Evolutionary conservation across 495 filamentous ascomycete species (phyloP).

Genomic region (Xylaria longipes): DNA sequence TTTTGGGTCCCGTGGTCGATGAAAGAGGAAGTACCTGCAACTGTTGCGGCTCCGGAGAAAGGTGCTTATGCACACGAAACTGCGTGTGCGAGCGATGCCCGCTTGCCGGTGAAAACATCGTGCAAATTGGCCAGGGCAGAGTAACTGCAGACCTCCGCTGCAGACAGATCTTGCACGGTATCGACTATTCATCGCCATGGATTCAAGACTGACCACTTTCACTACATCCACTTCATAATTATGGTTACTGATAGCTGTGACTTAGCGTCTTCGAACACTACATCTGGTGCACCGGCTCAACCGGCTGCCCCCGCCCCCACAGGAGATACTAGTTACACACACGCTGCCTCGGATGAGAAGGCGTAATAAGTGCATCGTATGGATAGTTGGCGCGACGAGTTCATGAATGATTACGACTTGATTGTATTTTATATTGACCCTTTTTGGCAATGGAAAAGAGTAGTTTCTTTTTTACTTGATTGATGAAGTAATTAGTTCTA

Average conservation of each 20-base stretch:
- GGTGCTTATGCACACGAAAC: background rate
- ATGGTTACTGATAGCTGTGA: background rate
- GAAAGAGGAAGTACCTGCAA: background rate
- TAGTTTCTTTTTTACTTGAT: background rate
- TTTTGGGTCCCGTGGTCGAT: slow-evolving; percentile 14
- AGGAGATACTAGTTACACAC: background rate
- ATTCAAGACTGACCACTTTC: background rate
- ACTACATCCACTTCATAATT: background rate
- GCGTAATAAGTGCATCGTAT: background rate
- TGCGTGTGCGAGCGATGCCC: background rate
- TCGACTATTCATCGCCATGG: background rate
- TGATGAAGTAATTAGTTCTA: background rate
- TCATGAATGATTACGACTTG: slow-evolving; percentile 14
- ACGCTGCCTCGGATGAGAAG: slow-evolving; percentile 20
- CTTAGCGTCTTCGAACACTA: background rate
- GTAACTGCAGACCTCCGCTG: background rate
- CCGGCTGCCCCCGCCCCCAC: background rate
- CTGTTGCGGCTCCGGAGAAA: background rate
- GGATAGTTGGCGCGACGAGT: background rate
- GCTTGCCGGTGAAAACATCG: background rate
- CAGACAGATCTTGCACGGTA: background rate
- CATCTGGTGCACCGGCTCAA: background rate
- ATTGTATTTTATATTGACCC: slow-evolving; percentile 7
- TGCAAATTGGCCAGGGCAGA: background rate
- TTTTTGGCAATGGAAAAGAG: background rate